Conservation (phyloP, 2,329 filamentous ascomycete genomes). For the Nigrograna mackinnonii region DNA sequence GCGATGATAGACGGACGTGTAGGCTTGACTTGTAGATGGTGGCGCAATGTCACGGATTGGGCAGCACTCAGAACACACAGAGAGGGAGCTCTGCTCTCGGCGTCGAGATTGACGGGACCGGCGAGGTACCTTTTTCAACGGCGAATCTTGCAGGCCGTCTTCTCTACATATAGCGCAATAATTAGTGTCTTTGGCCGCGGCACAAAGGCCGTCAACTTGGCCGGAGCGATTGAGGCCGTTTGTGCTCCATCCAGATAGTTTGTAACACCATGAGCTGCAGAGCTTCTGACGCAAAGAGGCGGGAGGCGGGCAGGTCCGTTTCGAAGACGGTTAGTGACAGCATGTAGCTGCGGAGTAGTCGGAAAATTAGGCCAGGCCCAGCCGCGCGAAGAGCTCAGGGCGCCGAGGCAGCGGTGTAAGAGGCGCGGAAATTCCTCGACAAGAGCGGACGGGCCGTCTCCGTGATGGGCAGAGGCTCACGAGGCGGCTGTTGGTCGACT, state of each 20-base stretch:
- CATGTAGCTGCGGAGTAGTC: constrained; percentile 13
- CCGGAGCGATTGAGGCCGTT: constrained; percentile 30
- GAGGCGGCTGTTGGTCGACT: constrained; percentile 10
- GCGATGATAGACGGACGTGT: too few relatives aligned
- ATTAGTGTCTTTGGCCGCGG: constrained; percentile 18
- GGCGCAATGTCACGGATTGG: too few relatives aligned
- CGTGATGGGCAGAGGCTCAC: constrained; percentile 17
- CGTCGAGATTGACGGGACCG: constrained; percentile 5
- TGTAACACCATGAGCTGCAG: constrained; percentile 21
- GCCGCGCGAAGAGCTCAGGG: constrained; percentile 8
- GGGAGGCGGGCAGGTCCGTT: constrained; percentile 20
- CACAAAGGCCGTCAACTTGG: constrained; percentile 19
- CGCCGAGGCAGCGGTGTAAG: constrained; percentile 12
- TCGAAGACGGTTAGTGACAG: constrained; percentile 22
- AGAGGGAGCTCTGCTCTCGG: constrained; percentile 4
- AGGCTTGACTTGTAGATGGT: too few relatives aligned
- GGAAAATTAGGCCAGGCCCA: constrained; percentile 22
- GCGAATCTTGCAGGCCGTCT: constrained; percentile 12
- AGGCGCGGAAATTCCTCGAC: constrained; percentile 14
- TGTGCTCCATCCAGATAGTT: constrained; percentile 27
- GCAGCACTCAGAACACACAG: too few relatives aligned
- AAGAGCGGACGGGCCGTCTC: constrained; percentile 23
- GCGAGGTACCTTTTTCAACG: constrained; percentile 7
- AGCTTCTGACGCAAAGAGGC: constrained; percentile 14
- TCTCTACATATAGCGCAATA: constrained; percentile 28